Percentiles rank a stretch among this genome's conserved stretches.
Evolutionary conservation across 129 eudicot genomes (phyloP).

Genomic region (Flaveria linearis): DNA sequence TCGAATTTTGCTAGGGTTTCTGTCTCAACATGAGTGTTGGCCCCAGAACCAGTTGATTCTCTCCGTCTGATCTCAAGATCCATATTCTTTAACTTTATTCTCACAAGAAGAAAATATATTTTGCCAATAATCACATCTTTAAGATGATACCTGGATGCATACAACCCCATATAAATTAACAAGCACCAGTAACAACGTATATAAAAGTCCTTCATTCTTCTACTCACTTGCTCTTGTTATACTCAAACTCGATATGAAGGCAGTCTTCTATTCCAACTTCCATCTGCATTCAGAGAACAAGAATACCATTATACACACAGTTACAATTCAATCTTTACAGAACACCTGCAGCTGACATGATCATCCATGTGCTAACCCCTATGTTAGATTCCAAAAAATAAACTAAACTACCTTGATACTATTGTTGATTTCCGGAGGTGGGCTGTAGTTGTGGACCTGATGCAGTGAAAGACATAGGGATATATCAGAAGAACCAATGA

Average conservation of each 20-base stretch:
- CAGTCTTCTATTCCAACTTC: constrained; percentile 96
- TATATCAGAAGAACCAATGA: constrained; percentile 5
- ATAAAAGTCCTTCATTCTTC: no score
- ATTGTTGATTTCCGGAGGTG: constrained; percentile 73
- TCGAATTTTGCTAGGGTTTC: constrained; percentile 95
- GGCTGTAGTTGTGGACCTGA: constrained; percentile 78
- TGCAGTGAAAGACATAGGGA: constrained; percentile 8
- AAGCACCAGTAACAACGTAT: not conserved
- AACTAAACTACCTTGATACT: constrained; percentile 63
- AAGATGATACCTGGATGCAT: constrained; percentile 75
- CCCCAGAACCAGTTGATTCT: constrained; percentile 94
- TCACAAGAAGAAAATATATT: constrained; percentile 92
- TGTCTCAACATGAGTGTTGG: constrained; percentile 96
- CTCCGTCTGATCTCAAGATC: constrained; percentile 95
- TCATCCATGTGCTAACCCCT: not conserved
- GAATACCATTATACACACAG: not conserved
- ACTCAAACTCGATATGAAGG: constrained; percentile 84
- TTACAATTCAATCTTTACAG: constrained; percentile 10
- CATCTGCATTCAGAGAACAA: constrained; percentile 43
- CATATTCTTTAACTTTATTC: constrained; percentile 94
- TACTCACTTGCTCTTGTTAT: constrained; percentile 85
- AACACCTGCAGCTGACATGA: not conserved
- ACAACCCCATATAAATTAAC: not conserved
- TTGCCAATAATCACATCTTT: constrained; percentile 94
- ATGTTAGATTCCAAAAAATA: not conserved